Evolutionary conservation across 805 yeast species (phyloP).

Genomic region (Saccharomycopsis sp.): DNA sequence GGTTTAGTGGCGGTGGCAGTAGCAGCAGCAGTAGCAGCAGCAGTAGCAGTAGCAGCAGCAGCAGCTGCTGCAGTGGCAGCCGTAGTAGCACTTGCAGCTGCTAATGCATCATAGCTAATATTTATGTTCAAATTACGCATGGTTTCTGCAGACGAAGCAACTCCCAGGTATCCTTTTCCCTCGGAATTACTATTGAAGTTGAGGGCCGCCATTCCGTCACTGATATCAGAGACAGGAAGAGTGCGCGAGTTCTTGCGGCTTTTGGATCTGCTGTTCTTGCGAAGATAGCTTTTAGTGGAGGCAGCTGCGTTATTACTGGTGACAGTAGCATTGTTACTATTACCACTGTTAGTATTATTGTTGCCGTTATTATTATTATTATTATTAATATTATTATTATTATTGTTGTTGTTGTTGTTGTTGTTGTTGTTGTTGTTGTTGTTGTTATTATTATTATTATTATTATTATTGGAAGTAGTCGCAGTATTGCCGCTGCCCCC

Average conservation of each 20-base stretch:
- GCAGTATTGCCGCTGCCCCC: too few relatives aligned
- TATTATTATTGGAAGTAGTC: too few relatives aligned
- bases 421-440: too few relatives aligned
- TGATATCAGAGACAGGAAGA: slow-evolving; percentile 16
- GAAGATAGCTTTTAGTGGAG: too few relatives aligned
- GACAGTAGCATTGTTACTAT: neutral
- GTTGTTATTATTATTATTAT: too few relatives aligned
- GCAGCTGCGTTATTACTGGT: neutral
- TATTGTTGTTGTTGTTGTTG: too few relatives aligned
- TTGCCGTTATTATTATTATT: too few relatives aligned
- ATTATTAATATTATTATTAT: too few relatives aligned
- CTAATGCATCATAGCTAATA: slow-evolving; percentile 4
- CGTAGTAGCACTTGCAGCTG: slow-evolving; percentile 23
- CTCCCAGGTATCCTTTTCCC: slow-evolving; percentile 60
- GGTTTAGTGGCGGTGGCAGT: neutral
- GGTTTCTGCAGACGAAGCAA: slow-evolving; percentile 53
- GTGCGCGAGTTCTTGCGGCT: neutral
- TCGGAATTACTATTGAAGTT: slow-evolving; percentile 39
- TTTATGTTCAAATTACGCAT: slow-evolving; percentile 40
- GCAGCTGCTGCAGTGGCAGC: slow-evolving; percentile 8
- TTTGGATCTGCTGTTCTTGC: neutral
- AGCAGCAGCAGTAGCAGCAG: neutral
- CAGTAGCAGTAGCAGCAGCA: neutral
- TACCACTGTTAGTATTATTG: neutral
- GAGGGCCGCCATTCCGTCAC: slow-evolving; percentile 63